Base-by-base conservation (phyloP, 805 yeast species). In the Spathaspora passalidarum region DNA sequence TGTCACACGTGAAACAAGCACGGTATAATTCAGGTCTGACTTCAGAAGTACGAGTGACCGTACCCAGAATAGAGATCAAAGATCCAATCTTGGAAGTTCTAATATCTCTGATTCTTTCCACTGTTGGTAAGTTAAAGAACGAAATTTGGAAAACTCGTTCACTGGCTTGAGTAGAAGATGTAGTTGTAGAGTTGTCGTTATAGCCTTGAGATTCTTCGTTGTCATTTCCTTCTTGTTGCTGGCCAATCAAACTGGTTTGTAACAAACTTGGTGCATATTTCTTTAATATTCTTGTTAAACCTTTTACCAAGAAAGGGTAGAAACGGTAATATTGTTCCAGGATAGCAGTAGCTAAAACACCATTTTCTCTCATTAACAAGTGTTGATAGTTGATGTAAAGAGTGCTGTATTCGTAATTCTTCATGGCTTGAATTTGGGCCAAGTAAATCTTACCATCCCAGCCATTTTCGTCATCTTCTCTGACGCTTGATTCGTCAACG, bases 31-130 rank as follows among this genome's bases (percentile, higher is more conserved):
- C 99, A 0, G 99, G 99, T 47, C 98, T 80, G 10, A 94, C 97
- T 68, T 94, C 98, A 18, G 95, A 85, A 0, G 98, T 89, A 63
- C 98, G 80, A 0, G 98, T 92, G 4, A 94, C 96, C 0, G 99
- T 94, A 46, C 98, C 99, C 7, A 92, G 82, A 26, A 92, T 86
- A 8, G 92, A 75, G 70, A 89, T 76, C 49, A 92, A 75, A 8
- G 86, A 75, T 13, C 98, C 99, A 47, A 94, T 85, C 53, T 84
- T 85, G 54, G 88, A 96, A 1, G 97, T 87, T 58, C 94, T 79
- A 47, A 94, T 77, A 59, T 92, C 98, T 60, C 99, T 81, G 55
- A 94, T 86, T 63, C 96, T 79, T 57, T 88, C 81, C 14, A 86
- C 77, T 0, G 88, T 69, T 1, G 97, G 96, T 46, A 94, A 67